Evolutionary conservation across 257 asterid genomes (phyloP).

Genomic region (Scutellaria galericulata): DNA sequence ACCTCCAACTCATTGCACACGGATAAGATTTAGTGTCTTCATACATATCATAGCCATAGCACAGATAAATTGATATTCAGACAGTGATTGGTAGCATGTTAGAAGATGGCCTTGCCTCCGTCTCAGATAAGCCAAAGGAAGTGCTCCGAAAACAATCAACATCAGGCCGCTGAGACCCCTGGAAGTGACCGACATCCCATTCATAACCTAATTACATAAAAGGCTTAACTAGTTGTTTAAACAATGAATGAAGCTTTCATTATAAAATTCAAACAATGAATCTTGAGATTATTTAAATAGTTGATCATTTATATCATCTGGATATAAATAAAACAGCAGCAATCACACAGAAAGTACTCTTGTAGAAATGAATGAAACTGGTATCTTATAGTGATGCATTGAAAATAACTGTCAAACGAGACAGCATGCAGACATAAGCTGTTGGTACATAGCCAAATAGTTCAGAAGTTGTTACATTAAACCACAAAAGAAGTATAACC

Average conservation of each 20-base stretch:
- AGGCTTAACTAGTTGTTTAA: conserved; percentile 24
- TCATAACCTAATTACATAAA: conserved; percentile 72
- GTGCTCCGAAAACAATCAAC: conserved; percentile 93
- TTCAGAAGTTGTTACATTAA: not conserved
- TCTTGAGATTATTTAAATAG: not conserved
- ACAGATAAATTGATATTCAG: conserved; percentile 23
- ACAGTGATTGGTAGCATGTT: conserved; percentile 21
- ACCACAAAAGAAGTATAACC: conserved; percentile 11
- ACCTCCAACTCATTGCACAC: not conserved
- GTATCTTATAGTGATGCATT: not conserved
- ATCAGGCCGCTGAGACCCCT: conserved; percentile 88
- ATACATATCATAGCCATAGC: conserved; percentile 17
- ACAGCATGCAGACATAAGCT: not conserved
- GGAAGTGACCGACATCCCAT: conserved; percentile 98
- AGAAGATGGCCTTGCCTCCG: conserved; percentile 58
- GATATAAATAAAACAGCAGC: not conserved
- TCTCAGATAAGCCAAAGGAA: conserved; percentile 72
- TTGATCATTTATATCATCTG: not conserved
- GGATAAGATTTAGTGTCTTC: conserved; percentile 22
- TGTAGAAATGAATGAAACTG: not conserved
- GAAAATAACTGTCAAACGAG: not conserved
- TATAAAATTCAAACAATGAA: not conserved
- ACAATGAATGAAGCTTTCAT: conserved; percentile 7
- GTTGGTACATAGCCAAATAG: not conserved
- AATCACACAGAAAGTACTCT: not conserved